These are phyloP conservation scores for Phyllostachys edulis DNA, from an alignment of 176 grass and related monocot genomes.

Conservation along the genomic window DNA sequence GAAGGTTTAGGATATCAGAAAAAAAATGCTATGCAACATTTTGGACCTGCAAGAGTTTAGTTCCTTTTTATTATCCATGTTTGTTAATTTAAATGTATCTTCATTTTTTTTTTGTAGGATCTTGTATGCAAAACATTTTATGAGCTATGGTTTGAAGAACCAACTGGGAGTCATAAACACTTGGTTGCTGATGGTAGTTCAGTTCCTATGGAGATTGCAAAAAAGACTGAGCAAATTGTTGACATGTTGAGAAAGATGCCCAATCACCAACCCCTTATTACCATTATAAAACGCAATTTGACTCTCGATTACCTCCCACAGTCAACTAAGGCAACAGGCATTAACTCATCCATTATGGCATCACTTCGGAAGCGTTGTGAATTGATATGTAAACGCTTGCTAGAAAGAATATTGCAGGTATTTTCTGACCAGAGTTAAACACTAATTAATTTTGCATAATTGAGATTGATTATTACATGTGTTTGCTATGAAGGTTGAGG, in stretches of 20 bases:
- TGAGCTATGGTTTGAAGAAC: constrained; percentile 97
- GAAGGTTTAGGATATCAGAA: constrained; percentile 3
- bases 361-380: constrained; percentile 86
- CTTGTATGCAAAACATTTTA: constrained; percentile 99
- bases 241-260: constrained; percentile 96
- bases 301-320: constrained; percentile 95
- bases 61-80: constrained; percentile 4
- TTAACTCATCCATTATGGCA: constrained; percentile 58
- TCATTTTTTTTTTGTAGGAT: constrained; percentile 53
- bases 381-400: constrained; percentile 80
- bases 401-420: constrained; percentile 99
- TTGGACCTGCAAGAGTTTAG: constrained; percentile 30
- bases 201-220: constrained; percentile 94
- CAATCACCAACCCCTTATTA: constrained; percentile 92
- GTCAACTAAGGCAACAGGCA: constrained; percentile 81
- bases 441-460: constrained; percentile 24
- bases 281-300: constrained; percentile 81
- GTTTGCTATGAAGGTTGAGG: constrained; percentile 73
- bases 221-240: constrained; percentile 98
- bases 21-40: constrained; percentile 26
- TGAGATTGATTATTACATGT: constrained; percentile 26
- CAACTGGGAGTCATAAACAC: constrained; percentile 87
- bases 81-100: constrained; percentile 28
- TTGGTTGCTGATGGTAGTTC: constrained; percentile 94
- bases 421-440: constrained; percentile 18